phyloP scores from a whole-genome alignment of 2,329 filamentous ascomycete species.

The Cytospora piceae region DNA sequence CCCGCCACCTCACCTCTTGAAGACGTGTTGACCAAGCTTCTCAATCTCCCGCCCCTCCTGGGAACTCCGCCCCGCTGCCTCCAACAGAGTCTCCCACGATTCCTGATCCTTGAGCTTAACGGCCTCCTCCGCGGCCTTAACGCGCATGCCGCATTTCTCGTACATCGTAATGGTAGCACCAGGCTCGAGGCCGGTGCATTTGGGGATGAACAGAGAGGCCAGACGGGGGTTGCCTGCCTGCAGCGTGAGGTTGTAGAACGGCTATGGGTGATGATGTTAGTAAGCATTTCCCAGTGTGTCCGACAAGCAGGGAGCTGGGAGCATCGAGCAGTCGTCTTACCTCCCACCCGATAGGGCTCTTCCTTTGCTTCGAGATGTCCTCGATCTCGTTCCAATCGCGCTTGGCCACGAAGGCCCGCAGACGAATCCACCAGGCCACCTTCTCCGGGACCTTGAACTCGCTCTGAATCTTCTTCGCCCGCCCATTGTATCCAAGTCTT shows the following conservation, averaged over 20 bases:
- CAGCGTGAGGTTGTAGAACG: slow-evolving; percentile 88
- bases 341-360: slow-evolving; percentile 96
- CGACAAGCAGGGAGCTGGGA: not conserved
- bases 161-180: slow-evolving; percentile 86
- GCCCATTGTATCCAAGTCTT: slow-evolving; percentile 77
- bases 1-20: slow-evolving; percentile 48
- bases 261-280: slow-evolving; percentile 49
- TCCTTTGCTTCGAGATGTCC: slow-evolving; percentile 76
- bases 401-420: slow-evolving; percentile 86
- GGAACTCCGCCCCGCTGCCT: slow-evolving; percentile 72
- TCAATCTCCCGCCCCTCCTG: slow-evolving; percentile 78
- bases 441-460: slow-evolving; percentile 95
- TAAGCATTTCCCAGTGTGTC: not conserved
- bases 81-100: slow-evolving; percentile 72
- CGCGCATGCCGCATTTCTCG: slow-evolving; percentile 89
- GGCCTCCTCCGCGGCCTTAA: slow-evolving; percentile 90
- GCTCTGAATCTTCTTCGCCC: slow-evolving; percentile 83
- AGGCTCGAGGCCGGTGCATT: slow-evolving; percentile 73
- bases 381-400: slow-evolving; percentile 93
- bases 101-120: slow-evolving; percentile 78
- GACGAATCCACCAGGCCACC: slow-evolving; percentile 81
- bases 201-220: slow-evolving; percentile 82
- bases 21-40: slow-evolving; percentile 66
- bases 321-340: slow-evolving; percentile 52
- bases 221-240: slow-evolving; percentile 88